Percentiles rank a stretch among this genome's conserved stretches.
phyloP scores from a whole-genome alignment of 2,329 filamentous ascomycete genomes.

The Botrytis hyacinthi region DNA sequence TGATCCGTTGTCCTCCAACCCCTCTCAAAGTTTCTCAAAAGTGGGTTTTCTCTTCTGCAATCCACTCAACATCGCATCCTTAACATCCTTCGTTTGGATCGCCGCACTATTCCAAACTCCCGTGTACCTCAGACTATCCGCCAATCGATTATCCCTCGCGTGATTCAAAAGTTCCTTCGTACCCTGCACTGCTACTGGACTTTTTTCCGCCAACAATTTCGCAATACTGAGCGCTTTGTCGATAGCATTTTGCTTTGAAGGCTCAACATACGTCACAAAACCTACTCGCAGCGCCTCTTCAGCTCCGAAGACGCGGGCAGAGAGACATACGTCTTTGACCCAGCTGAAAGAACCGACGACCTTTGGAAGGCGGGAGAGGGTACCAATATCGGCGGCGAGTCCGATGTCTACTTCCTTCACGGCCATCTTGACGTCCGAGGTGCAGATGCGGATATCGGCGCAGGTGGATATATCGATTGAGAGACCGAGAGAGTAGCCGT shows the following conservation, averaged over 20 bases:
- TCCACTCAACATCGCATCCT: constrained; percentile 70
- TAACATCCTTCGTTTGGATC: constrained; percentile 76
- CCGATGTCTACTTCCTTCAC: constrained; percentile 85
- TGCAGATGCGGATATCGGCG: constrained; percentile 68
- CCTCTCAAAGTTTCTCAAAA: constrained; percentile 59
- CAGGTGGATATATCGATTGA: constrained; percentile 71
- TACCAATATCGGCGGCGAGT: constrained; percentile 76
- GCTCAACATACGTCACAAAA: constrained; percentile 65
- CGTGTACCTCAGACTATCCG: constrained; percentile 80
- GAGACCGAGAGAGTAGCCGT: constrained; percentile 75
- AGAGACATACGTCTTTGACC: constrained; percentile 76
- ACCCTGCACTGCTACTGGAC: constrained; percentile 80
- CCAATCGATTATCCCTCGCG: constrained; percentile 72
- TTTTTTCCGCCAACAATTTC: constrained; percentile 69
- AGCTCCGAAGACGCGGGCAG: constrained; percentile 66
- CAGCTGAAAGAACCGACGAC: constrained; percentile 68
- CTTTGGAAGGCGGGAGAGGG: constrained; percentile 70
- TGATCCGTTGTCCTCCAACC: constrained; percentile 16
- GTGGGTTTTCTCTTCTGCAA: constrained; percentile 75
- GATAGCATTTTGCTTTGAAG: constrained; percentile 62
- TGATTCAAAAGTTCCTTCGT: constrained; percentile 87
- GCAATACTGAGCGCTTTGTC: constrained; percentile 63
- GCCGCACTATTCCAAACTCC: constrained; percentile 83
- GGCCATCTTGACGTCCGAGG: constrained; percentile 58
- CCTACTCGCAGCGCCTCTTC: constrained; percentile 69